Percentiles rank a stretch among this genome's conserved stretches.
These are phyloP conservation scores for Aspergillus glaucus DNA, from an alignment of 2,329 filamentous ascomycete genomes.

Conservation along the genomic window DNA sequence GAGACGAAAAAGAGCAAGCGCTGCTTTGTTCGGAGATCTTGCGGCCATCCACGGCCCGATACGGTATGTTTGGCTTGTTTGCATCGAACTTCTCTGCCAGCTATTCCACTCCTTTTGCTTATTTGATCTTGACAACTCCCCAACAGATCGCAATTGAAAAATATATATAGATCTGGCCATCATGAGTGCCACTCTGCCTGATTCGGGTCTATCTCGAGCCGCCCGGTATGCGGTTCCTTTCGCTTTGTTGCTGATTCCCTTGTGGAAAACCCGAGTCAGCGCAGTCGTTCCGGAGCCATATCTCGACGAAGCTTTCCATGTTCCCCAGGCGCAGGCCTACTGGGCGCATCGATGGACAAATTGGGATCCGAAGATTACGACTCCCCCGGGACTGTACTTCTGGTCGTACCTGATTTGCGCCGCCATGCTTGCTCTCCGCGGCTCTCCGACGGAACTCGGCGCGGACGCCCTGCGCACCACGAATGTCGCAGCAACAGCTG, in stretches of 20 bases:
- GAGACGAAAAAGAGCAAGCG: not conserved
- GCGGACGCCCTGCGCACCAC: constrained; percentile 31
- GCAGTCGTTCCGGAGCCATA: constrained; percentile 51
- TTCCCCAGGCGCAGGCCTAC: constrained; percentile 85
- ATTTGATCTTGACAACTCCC: not conserved
- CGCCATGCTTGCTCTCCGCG: constrained; percentile 15
- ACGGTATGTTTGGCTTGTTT: constrained; percentile 29
- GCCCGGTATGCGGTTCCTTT: constrained; percentile 34
- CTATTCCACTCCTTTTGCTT: not conserved
- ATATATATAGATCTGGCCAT: constrained; percentile 5
- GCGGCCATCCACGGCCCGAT: not conserved
- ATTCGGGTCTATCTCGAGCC: constrained; percentile 28
- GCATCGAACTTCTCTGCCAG: constrained; percentile 13
- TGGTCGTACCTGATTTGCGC: constrained; percentile 43
- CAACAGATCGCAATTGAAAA: constrained; percentile 1
- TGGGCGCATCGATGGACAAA: constrained; percentile 65
- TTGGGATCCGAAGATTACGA: constrained; percentile 98
- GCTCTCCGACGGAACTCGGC: constrained; percentile 26
- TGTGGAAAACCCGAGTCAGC: constrained; percentile 44
- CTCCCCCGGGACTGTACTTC: constrained; percentile 75
- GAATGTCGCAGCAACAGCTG: constrained; percentile 31
- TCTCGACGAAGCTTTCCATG: constrained; percentile 55
- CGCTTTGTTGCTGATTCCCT: constrained; percentile 25
- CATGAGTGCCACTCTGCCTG: constrained; percentile 25
- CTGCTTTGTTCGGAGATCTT: not conserved